Evolutionary conservation across 2,329 filamentous ascomycete genomes (phyloP), one percentile per base, ranked within the genome.

Genomic region (Bipolaris victoriae): DNA sequence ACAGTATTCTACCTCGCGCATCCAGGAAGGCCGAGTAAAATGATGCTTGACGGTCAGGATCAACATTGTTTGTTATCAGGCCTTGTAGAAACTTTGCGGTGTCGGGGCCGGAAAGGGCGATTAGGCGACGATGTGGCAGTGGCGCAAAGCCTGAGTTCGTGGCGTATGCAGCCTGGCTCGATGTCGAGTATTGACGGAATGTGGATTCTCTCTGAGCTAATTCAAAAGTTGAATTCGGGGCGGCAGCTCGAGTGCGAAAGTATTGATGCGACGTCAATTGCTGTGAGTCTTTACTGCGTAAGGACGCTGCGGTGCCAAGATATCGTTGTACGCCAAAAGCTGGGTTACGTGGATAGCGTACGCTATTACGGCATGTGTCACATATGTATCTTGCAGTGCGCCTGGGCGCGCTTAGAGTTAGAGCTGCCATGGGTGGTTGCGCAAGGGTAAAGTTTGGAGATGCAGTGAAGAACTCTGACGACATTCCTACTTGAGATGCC

Each of bases 21-120:
- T 90, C 96, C 40, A 99, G 82, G 70, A 99, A 97, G 0, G 88
- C 91, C 6, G 89, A 84, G 77, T 96, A 98, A 55, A 73, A 75
- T 0, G 71, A 76, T 2, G 78, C 61, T 7, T 65, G 54, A 13
- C 48, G 76, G 7, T 79, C 69, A 0, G 83, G 77, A 50, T 85
- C 76, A 61, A 92, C 84, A 61, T 88, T 89, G 61, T 89, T 86
- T 1, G 94, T 97, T 62, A 95, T 85, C 55, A 96, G 86, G 52
- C 94, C 93, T 75, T 98, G 92, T 2, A 99, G 84, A 77, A 93
- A 98, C 65, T 89, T 89, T 45, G 89, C 84, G 31, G 92, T 88
- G 69, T 97, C 94, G 3, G 83, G 83, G 2, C 95, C 95, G 15
- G 88, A 85, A 61, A 98, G 81, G 39, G 88, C 89, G 65, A 99